Evolutionary conservation across 495 filamentous ascomycete species (phyloP), one percentile per base, ranked within the genome.

Genomic region (Chaetomium cochliodes): DNA sequence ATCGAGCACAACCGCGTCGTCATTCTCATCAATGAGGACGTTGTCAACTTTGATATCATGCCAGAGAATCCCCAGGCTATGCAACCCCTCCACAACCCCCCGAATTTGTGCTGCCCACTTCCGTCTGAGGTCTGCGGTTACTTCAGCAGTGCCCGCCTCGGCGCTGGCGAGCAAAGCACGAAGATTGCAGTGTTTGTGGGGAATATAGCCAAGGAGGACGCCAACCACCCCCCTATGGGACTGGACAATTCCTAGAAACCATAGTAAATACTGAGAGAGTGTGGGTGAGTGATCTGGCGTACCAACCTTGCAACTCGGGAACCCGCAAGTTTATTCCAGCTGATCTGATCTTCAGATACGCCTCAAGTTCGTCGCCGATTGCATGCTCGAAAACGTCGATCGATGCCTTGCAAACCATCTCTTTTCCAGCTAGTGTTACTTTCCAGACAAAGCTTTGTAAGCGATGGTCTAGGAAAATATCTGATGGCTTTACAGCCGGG

Each of bases 21-120:
- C 52, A 20, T 39, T 18, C 28, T 63, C 26, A 37, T 63, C n/a
- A 39, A 63, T 63, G 7, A 63, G 51, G 3, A 63, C 51, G 33
- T 63, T 63, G 22, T 63, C 60, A 11, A 33, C 55, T 51, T 63
- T 63, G 60, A 63, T 20, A 37, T 63, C 60, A 30, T 50, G 60
- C 60, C 60, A 63, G 50, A 63, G 60, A 22, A 63, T 46, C 0
- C 60, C 60, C 33, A 63, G 30, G 7, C 30, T 33, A 7, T 33
- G 30, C 7, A 33, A 7, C 7, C 7, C 30, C 30, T 33, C 30
- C 30, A 33, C 3, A 3, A 7, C 7, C 30, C 30, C 30, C 30
- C 30, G 30, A 33, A 33, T 33, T 33, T 33, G 30, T 33, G 30
- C 30, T 33, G 30, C 30, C 30, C 30, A 33, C 7, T 33, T 33